Conservation (phyloP, 2,329 filamentous ascomycete species). For the Bipolaris oryzae region DNA sequence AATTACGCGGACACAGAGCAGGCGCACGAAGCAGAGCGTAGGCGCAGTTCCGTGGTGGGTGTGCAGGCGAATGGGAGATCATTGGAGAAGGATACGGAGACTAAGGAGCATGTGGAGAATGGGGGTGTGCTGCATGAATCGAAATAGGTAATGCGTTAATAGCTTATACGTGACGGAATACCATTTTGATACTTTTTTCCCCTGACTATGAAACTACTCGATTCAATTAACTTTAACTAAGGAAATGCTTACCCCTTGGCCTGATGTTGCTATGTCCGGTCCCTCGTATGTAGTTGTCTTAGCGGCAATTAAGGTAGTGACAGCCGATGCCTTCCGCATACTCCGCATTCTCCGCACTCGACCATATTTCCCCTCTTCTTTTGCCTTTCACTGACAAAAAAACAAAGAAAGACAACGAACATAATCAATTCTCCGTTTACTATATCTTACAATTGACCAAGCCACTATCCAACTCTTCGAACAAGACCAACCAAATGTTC, state of each 20-base stretch:
- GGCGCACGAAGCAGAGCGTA: constrained; percentile 35
- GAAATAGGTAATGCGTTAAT: neutral
- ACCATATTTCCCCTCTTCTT: no score
- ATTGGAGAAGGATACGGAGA: constrained; percentile 6
- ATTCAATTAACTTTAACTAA: no score
- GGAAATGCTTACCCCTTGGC: no score
- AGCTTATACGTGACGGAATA: neutral
- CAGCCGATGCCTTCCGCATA: no score
- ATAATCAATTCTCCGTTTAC: neutral
- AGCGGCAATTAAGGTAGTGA: no score
- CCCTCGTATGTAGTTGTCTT: no score
- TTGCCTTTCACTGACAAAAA: neutral
- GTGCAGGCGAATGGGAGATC: constrained; percentile 5
- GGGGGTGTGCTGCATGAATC: neutral
- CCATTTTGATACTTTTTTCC: neutral
- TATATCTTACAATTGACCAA: no score
- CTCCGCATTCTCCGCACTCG: no score
- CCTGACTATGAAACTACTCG: no score
- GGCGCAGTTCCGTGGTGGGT: constrained; percentile 36
- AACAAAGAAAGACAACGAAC: neutral
- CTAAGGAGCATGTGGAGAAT: constrained; percentile 11
- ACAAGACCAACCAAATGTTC: constrained; percentile 7
- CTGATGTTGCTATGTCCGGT: no score
- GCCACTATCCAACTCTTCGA: no score
- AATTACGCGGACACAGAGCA: constrained; percentile 54